phyloP scores from a whole-genome alignment of 768 basidiomycete genomes.

The Lactarius hengduanensis region DNA sequence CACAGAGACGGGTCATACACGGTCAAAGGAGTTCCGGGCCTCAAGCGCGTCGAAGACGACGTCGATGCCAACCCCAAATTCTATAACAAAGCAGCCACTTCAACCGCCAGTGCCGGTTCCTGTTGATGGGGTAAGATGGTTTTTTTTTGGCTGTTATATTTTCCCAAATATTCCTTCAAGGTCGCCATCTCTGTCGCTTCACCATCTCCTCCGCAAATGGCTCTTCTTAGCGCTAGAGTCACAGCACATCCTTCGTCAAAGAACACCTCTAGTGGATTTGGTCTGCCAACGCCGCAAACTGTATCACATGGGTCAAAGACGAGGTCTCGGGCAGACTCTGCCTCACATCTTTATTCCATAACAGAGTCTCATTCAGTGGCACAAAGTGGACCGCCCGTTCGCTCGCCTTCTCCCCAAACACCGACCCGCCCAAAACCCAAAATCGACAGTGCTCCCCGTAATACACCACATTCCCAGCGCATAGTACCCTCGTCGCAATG shows the following conservation, averaged over 20 bases:
- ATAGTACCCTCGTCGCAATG: slow-evolving; percentile 26
- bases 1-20: neutral
- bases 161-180: slow-evolving; percentile 3
- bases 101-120: neutral
- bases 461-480: slow-evolving; percentile 23
- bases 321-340: neutral
- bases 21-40: neutral
- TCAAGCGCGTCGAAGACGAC: neutral
- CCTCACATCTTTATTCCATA: neutral
- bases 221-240: neutral
- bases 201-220: neutral
- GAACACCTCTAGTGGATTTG: neutral
- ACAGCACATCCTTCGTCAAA: neutral
- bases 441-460: neutral
- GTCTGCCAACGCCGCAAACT: slow-evolving; percentile 15
- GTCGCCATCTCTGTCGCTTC: neutral
- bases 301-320: slow-evolving; percentile 4
- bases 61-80: slow-evolving; percentile 16
- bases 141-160: neutral
- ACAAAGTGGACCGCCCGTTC: slow-evolving; percentile 4
- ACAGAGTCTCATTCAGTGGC: neutral
- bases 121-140: neutral
- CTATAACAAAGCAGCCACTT: slow-evolving; percentile 1
- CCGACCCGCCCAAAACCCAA: slow-evolving; percentile 14
- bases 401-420: neutral